phyloP scores from a whole-genome alignment of 2,329 filamentous ascomycete genomes.

The Akanthomyces lecanii region DNA sequence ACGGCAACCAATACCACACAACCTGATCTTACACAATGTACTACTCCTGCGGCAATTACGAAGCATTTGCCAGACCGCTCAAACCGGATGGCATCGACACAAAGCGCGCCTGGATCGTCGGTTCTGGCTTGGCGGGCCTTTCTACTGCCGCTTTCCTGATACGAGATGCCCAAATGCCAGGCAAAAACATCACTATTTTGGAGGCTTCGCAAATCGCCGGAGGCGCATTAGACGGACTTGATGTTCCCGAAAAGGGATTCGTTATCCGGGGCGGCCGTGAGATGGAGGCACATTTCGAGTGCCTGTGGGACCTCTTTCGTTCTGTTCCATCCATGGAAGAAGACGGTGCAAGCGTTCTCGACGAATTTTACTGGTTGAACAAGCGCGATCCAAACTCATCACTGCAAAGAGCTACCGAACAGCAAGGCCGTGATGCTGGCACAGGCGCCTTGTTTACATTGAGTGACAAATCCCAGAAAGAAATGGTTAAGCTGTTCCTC shows the following conservation, averaged over 20 bases:
- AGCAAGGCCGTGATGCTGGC: conserved; percentile 25
- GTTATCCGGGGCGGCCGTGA: conserved; percentile 29
- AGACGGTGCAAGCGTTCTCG: conserved; percentile 26
- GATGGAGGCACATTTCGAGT: conserved; percentile 28
- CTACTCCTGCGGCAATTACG: background rate
- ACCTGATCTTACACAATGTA: background rate
- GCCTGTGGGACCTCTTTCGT: conserved; percentile 28
- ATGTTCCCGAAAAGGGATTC: conserved; percentile 25
- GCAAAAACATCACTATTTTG: background rate
- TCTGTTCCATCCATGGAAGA: conserved; percentile 28
- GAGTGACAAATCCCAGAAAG: conserved; percentile 25
- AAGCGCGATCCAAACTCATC: conserved; percentile 19
- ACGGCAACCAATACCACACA: background rate
- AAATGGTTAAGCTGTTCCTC: conserved; percentile 21
- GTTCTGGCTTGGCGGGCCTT: background rate
- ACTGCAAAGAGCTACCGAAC: conserved; percentile 27
- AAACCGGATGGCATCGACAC: background rate
- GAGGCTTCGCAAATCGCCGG: background rate
- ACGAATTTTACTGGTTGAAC: conserved; percentile 31
- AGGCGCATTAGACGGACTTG: conserved; percentile 28
- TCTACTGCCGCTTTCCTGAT: background rate
- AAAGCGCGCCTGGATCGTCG: background rate
- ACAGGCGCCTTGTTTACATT: conserved; percentile 18
- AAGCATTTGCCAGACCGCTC: background rate
- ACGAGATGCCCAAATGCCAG: background rate